Evolutionary conservation across 23 red algal genomes (phyloP).

Genomic region (Gracilaria vermiculophylla): DNA sequence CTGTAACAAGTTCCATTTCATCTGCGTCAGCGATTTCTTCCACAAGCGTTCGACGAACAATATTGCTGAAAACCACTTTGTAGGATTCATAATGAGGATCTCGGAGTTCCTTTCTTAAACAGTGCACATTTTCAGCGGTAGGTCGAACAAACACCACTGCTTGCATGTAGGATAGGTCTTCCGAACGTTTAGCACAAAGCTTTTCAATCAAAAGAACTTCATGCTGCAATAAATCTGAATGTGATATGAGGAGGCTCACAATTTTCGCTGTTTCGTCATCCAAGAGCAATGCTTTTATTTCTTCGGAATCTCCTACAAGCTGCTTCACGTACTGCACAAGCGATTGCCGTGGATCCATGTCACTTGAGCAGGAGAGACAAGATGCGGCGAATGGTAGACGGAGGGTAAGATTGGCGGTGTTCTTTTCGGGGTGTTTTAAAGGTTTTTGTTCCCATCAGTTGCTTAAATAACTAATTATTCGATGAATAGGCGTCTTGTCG

Average conservation of each 20-base stretch:
- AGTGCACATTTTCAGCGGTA: conserved; percentile 73
- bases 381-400: too few relatives aligned
- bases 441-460: too few relatives aligned
- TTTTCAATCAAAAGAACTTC: conserved; percentile 73
- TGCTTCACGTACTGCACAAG: conserved; percentile 19
- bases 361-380: background rate
- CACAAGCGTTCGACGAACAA: conserved; percentile 66
- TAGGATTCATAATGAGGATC: conserved; percentile 76
- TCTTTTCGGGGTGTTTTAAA: too few relatives aligned
- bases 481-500: too few relatives aligned
- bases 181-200: conserved; percentile 15
- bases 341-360: conserved; percentile 54
- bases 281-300: conserved; percentile 90
- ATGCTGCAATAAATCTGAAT: conserved; percentile 55
- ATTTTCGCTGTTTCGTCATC: conserved; percentile 78
- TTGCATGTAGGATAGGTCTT: conserved; percentile 55
- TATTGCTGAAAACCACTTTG: conserved; percentile 84
- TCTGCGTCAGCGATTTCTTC: conserved; percentile 98
- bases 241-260: conserved; percentile 43
- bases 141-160: conserved; percentile 87
- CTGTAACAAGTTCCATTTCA: conserved; percentile 53
- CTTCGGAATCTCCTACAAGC: conserved; percentile 35
- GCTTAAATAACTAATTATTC: too few relatives aligned
- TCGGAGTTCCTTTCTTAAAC: conserved; percentile 73
- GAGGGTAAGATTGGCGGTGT: too few relatives aligned